Percentiles rank a stretch among this genome's conserved stretches.
Conservation (phyloP, 176 grass and related monocot species). For the Elaeis guineensis region DNA sequence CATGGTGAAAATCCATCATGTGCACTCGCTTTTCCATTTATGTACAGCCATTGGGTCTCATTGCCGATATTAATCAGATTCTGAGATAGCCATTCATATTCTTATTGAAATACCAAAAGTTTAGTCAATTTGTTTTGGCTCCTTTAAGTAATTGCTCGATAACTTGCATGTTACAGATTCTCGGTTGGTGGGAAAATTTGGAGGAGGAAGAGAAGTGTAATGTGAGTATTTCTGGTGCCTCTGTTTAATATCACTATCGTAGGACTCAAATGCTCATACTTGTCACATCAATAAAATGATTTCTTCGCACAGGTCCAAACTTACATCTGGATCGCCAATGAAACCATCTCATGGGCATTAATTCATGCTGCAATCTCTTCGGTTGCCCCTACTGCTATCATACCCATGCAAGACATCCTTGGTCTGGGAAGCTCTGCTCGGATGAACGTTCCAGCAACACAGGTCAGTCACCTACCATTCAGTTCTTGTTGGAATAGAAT, state of each 20-base stretch:
- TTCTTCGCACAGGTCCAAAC: slow-evolving; percentile 47
- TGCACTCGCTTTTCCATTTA: too few species aligned
- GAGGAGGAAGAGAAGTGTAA: slow-evolving; percentile 53
- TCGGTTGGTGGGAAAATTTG: slow-evolving; percentile 79
- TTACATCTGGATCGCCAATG: slow-evolving; percentile 40
- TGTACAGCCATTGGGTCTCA: too few species aligned
- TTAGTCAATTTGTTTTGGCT: too few species aligned
- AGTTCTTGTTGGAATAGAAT: background rate
- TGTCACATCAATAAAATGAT: too few species aligned
- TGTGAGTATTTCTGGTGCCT: slow-evolving; percentile 28
- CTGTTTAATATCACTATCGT: too few species aligned
- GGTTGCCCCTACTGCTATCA: slow-evolving; percentile 57
- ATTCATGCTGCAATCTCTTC: slow-evolving; percentile 58
- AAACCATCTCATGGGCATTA: slow-evolving; percentile 54
- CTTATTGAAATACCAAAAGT: too few species aligned
- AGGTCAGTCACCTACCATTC: slow-evolving; percentile 27
- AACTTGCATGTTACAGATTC: slow-evolving; percentile 26
- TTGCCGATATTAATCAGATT: too few species aligned
- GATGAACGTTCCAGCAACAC: slow-evolving; percentile 89
- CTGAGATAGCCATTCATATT: too few species aligned
- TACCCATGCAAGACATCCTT: slow-evolving; percentile 83
- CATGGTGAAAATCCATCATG: slow-evolving; percentile 37
- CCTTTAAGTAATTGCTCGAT: background rate
- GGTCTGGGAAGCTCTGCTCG: slow-evolving; percentile 59
- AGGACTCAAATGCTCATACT: too few species aligned